Conservation (phyloP, 345 rosid species). For the Nasturtium officinale region DNA sequence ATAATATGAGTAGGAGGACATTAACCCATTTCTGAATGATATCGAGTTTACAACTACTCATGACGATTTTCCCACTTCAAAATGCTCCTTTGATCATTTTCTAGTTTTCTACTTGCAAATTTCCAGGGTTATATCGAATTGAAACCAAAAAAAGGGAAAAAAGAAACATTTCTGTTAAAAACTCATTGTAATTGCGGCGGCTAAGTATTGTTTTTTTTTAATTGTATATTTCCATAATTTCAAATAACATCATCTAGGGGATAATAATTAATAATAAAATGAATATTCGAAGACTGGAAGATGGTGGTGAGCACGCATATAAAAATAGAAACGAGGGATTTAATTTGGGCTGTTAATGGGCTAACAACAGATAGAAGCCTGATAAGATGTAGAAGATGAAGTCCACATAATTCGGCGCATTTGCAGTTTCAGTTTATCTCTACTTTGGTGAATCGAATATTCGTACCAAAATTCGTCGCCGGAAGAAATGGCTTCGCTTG, state of each 20-base stretch:
- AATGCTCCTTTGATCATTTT: conserved; percentile 4
- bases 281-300: background rate
- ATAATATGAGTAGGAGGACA: background rate
- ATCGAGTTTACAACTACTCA: conserved; percentile 33
- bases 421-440: conserved; percentile 17
- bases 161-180: too few relatives aligned
- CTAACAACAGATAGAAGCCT: conserved; percentile 20
- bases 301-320: background rate
- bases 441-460: background rate
- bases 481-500: conserved; percentile 49
- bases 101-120: background rate
- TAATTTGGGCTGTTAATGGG: conserved; percentile 37
- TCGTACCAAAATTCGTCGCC: background rate
- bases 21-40: conserved; percentile 17
- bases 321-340: background rate
- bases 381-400: background rate
- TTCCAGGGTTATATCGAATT: background rate
- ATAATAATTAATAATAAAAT: too few relatives aligned
- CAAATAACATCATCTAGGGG: too few relatives aligned
- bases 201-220: too few relatives aligned
- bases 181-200: too few relatives aligned
- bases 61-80: conserved; percentile 30
- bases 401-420: conserved; percentile 22
- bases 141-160: background rate
- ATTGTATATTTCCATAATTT: too few relatives aligned